Conservation (phyloP, 2,329 filamentous ascomycete genomes). For the Hypoxylon sp. region DNA sequence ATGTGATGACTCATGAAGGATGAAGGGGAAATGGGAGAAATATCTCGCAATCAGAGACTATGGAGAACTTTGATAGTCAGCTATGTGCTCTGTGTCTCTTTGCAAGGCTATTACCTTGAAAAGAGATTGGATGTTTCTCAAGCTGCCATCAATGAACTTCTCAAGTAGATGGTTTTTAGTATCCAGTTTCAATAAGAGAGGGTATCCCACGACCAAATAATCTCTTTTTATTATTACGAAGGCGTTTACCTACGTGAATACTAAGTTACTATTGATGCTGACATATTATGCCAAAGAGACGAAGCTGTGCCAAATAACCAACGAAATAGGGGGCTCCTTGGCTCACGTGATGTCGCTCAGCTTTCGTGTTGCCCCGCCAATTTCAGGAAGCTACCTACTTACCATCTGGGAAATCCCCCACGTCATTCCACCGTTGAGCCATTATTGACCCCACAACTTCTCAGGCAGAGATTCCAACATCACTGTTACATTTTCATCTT, state of each 20-base stretch:
- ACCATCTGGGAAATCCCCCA: slow-evolving; percentile 44
- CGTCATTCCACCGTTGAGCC: slow-evolving; percentile 48
- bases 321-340: neutral
- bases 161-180: neutral
- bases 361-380: slow-evolving; percentile 71
- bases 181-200: neutral
- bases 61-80: neutral
- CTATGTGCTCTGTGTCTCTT: neutral
- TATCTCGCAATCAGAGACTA: neutral
- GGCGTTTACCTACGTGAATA: neutral
- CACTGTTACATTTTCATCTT: slow-evolving; percentile 2
- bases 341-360: slow-evolving; percentile 65
- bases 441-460: slow-evolving; percentile 22
- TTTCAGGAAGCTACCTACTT: slow-evolving; percentile 40
- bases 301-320: neutral
- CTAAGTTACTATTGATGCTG: neutral
- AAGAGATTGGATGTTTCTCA: neutral
- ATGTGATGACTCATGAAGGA: neutral
- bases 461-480: slow-evolving; percentile 14
- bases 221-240: neutral
- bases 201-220: neutral
- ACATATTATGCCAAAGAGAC: neutral
- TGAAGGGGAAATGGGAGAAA: neutral
- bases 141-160: neutral
- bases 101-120: neutral